Conservation (phyloP, 2,329 filamentous ascomycete genomes). For the Alternaria panax region DNA sequence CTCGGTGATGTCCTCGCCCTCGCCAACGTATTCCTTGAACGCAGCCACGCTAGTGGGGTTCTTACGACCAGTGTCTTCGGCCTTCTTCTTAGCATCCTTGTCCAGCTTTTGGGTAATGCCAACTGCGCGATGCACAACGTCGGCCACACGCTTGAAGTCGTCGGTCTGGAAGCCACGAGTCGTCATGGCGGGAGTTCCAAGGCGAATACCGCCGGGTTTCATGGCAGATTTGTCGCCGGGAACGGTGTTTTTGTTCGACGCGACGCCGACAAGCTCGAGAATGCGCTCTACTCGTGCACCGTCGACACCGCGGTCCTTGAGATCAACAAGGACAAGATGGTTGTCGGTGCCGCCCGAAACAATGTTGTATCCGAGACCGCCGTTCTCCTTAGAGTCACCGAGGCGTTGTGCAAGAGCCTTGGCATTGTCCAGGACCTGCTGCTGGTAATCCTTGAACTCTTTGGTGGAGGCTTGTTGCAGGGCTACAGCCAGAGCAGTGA, state of each 20-base stretch:
- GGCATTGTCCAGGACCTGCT: constrained; percentile 90
- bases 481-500: constrained; percentile 93
- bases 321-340: constrained; percentile 94
- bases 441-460: constrained; percentile 94
- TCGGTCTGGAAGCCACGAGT: constrained; percentile 90
- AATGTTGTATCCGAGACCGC: constrained; percentile 86
- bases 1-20: constrained; percentile 52
- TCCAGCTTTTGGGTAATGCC: constrained; percentile 52
- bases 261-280: constrained; percentile 97
- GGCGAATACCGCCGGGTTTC: constrained; percentile 91
- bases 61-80: constrained; percentile 48
- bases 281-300: constrained; percentile 95
- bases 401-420: constrained; percentile 81
- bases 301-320: constrained; percentile 85
- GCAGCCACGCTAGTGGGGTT: constrained; percentile 50
- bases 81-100: constrained; percentile 50
- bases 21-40: constrained; percentile 52
- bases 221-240: constrained; percentile 97
- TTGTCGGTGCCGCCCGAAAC: constrained; percentile 96
- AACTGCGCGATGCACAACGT: constrained; percentile 53
- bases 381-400: constrained; percentile 72
- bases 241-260: constrained; percentile 99
- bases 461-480: constrained; percentile 89
- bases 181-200: constrained; percentile 97
- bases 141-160: constrained; percentile 77